Base-by-base conservation (phyloP, 1,139 yeast species). In the Pichia sp. region DNA sequence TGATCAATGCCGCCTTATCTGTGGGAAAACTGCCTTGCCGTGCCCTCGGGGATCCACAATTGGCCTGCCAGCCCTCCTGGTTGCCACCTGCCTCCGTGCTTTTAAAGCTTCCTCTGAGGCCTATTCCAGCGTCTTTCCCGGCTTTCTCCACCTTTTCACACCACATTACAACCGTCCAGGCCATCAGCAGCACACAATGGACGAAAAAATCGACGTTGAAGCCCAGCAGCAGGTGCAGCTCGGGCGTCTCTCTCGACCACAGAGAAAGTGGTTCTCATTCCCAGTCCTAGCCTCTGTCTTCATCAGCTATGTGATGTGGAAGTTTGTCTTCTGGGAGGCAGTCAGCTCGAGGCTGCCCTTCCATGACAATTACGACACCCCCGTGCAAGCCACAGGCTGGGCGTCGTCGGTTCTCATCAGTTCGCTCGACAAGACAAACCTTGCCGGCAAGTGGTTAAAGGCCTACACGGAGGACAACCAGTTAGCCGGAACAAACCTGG, bases 401-500 rank as follows among this genome's bases (percentile, higher is more conserved):
- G 31, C 47, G 6, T 37, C 44, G 25, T 21, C 43, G 0, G 8
- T 51, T 25, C 28, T 58, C 5, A 23, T 78, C 25, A 59, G 69
- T 2, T 68, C 78, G 1, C 66, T 80, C 46, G 68, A 25, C 9
- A 25, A 72, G 37, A 67, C 73, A n/a, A 81, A 81, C 60, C 64
- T 68, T 28, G 84, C 85, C 2, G 70, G 74, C 0, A 70, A 78
- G 49, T 80, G 85, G 85, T 71, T 79, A 2, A 60, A 73, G 53
- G 71, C 67, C 34, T 85, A 83, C 62, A 81, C 89, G 4, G 62
- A 74, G 13, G 79, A 76, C 48, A 79, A 86, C 2, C 95, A 87
- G 64, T 71, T 87, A 54, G 89, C 93, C 1, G 96, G 95, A 9
- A 78, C 83, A 40, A 83, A 83, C 62, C 69, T 71, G 51, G 80